Evolutionary conservation across 2,329 filamentous ascomycete species (phyloP).

Genomic region (Trichoderma sp.): DNA sequence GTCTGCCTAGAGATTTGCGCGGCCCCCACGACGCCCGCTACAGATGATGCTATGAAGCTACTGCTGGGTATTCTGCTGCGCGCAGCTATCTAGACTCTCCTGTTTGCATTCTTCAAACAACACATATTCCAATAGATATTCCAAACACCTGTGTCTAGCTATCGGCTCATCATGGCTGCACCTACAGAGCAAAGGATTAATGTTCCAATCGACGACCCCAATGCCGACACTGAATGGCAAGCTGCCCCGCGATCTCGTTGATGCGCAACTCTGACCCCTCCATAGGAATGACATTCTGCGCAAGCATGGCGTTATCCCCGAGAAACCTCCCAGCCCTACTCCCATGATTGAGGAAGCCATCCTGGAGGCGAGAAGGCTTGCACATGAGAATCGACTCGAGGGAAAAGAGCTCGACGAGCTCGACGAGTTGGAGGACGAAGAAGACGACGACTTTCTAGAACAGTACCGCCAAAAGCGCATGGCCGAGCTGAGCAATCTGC

Average conservation of each 20-base stretch:
- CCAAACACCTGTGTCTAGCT: too few relatives aligned
- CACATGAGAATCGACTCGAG: slow-evolving; percentile 90
- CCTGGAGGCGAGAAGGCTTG: slow-evolving; percentile 76
- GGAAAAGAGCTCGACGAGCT: slow-evolving; percentile 94
- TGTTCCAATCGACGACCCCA: slow-evolving; percentile 91
- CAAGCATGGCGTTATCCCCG: slow-evolving; percentile 95
- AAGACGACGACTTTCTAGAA: slow-evolving; percentile 90
- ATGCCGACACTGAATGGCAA: slow-evolving; percentile 97
- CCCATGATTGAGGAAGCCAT: slow-evolving; percentile 96
- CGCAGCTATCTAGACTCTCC: not conserved
- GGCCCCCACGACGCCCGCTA: slow-evolving; percentile 16
- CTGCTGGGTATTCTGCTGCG: not conserved
- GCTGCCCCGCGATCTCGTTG: slow-evolving; percentile 35
- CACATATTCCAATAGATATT: not conserved
- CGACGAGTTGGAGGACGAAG: slow-evolving; percentile 89
- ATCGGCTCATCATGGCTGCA: slow-evolving; percentile 56
- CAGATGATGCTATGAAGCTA: slow-evolving; percentile 2
- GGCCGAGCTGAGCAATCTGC: slow-evolving; percentile 75
- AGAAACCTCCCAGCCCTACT: slow-evolving; percentile 93
- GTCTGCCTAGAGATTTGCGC: slow-evolving; percentile 22
- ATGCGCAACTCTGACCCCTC: slow-evolving; percentile 34
- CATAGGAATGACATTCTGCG: slow-evolving; percentile 95
- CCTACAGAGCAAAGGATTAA: slow-evolving; percentile 66
- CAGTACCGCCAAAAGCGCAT: slow-evolving; percentile 86
- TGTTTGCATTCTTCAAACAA: not conserved